Conservation (phyloP, 1,139 yeast genomes). For the Blastobotrys buckinghamii region DNA sequence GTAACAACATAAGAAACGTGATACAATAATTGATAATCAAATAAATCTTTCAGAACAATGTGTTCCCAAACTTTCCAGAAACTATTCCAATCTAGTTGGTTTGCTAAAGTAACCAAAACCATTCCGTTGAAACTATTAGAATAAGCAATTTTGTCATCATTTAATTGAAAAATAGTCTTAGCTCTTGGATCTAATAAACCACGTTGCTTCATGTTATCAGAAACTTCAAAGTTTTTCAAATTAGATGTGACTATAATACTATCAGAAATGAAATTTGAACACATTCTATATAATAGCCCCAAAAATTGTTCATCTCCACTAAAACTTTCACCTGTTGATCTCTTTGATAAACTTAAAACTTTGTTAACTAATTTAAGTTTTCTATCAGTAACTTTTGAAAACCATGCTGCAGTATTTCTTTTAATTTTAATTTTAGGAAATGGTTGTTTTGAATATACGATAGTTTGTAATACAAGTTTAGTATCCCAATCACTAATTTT, state of each 20-base stretch:
- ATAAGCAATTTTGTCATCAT: constrained; percentile 12
- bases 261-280: too few species aligned
- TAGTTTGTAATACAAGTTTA: constrained; percentile 26
- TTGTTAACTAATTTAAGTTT: constrained; percentile 27
- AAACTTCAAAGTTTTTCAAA: constrained; percentile 25
- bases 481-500: constrained; percentile 28
- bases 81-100: constrained; percentile 34
- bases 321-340: constrained; percentile 26
- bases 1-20: constrained; percentile 29
- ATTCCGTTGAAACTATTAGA: constrained; percentile 27
- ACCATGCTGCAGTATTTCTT: background rate
- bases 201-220: constrained; percentile 12
- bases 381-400: constrained; percentile 13
- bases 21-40: constrained; percentile 22
- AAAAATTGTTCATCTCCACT: constrained; percentile 23
- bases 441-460: constrained; percentile 28
- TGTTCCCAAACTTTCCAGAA: constrained; percentile 34
- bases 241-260: too few species aligned
- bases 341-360: constrained; percentile 26
- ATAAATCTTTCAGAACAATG: constrained; percentile 15
- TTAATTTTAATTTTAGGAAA: background rate
- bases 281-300: constrained; percentile 27
- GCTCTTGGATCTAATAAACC: constrained; percentile 23
- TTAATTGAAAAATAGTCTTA: constrained; percentile 21
- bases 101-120: constrained; percentile 36